Evolutionary conservation across 2,329 filamentous ascomycete species (phyloP), one percentile per base, ranked within the genome.

Genomic region (Ophiostoma sp.): DNA sequence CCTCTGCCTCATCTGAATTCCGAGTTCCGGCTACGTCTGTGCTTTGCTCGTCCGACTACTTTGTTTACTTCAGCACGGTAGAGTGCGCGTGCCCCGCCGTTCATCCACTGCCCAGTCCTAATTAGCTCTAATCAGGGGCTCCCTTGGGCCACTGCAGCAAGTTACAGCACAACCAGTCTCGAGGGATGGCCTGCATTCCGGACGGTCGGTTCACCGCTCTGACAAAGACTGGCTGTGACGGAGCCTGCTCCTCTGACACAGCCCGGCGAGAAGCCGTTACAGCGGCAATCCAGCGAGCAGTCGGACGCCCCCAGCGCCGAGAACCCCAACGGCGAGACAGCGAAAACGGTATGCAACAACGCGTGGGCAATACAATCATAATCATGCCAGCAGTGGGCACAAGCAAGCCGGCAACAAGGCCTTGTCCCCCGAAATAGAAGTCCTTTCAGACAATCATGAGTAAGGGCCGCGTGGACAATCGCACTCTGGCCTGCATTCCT

Each of bases 391-490:
- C 52, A 36, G 12, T 38, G 55, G 38, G 55, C 27, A 60, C 27
- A 38, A 40, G 11, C 5, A 58, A 58, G 18, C 18, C 18, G 8
- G 18, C 18, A 18, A 27, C 7, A 12, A 27, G 18, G 45, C 27
- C 55, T 60, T 60, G 36, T 27, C 27, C 27, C 27, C 27, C 27
- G n/a, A 38, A 38, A 12, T 12, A 52, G 12, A 60, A 40, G 16
- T 16, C 55, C 14, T 12, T 14, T 38, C 11, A 60, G 14, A 27
- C 45, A 47, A 11, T 38, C 55, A 60, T 16, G 27, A 60, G 27
- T 11, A 38, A 60, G 55, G 18, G 27, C 55, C 55, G 55, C 55
- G 55, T 60, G 55, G 55, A 14, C 49, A 55, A 55, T 55, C n/a
- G 49, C 49, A 55, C 49, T 55, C 18, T 55, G 27, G 16, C 8